Conservation (phyloP, 257 asterid species). For the Ajuga chamaepitys region DNA sequence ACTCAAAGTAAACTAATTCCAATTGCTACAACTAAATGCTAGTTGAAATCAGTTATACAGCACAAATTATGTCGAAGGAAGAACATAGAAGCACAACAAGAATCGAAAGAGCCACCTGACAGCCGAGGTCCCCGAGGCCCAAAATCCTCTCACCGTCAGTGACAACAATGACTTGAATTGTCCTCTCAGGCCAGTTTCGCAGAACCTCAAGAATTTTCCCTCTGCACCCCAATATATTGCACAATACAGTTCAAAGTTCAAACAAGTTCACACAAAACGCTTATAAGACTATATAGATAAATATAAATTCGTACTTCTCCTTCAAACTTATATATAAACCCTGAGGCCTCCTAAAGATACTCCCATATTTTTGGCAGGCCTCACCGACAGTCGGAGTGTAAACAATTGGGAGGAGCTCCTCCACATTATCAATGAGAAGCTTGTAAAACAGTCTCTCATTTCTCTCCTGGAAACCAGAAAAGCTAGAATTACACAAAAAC, state of each 20-base stretch:
- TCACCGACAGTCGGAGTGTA: conserved; percentile 92
- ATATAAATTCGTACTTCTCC: conserved; percentile 56
- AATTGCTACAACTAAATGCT: not conserved
- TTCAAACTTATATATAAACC: conserved; percentile 82
- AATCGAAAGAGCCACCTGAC: conserved; percentile 50
- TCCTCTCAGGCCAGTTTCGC: conserved; percentile 90
- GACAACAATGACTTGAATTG: conserved; percentile 83
- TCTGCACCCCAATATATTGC: conserved; percentile 29
- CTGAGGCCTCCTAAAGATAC: conserved; percentile 87
- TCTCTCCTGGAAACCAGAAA: conserved; percentile 53
- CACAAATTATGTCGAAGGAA: not conserved
- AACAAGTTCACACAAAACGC: not conserved
- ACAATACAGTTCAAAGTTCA: conserved; percentile 7
- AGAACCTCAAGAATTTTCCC: conserved; percentile 86
- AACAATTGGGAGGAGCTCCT: conserved; percentile 85
- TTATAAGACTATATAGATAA: not conserved
- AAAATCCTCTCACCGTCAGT: conserved; percentile 96
- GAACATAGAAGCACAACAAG: not conserved
- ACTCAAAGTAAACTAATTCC: not conserved
- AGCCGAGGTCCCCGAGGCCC: conserved; percentile 96
- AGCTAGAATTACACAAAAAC: not conserved
- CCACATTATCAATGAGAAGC: conserved; percentile 81
- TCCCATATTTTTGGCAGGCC: conserved; percentile 96
- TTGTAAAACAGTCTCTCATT: conserved; percentile 90
- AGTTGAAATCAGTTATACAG: not conserved